A percentile compares a stretch with the other conserved stretches of the same genome.
Conservation (phyloP, 2,329 filamentous ascomycete genomes). For the Verticillium nonalfalfae region DNA sequence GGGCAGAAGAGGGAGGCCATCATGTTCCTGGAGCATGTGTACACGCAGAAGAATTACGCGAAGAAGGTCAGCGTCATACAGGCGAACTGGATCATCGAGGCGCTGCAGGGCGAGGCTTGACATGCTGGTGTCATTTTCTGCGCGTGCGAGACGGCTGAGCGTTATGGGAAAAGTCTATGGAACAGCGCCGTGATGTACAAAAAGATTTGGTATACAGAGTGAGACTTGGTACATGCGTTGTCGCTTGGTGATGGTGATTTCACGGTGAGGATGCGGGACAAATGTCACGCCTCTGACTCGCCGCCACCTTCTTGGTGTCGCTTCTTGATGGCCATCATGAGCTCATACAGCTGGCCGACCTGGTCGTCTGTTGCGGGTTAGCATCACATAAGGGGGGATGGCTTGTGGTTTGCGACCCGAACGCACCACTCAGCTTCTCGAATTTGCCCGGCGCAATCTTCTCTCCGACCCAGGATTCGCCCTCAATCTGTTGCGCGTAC, state of each 20-base stretch:
- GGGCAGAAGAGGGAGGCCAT: slow-evolving; percentile 60
- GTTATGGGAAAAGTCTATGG: background rate
- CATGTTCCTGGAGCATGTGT: slow-evolving; percentile 63
- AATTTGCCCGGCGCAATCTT: slow-evolving; percentile 79
- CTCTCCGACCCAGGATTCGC: slow-evolving; percentile 76
- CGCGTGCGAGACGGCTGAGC: too few relatives aligned
- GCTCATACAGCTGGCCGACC: slow-evolving; percentile 84
- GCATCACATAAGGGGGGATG: background rate
- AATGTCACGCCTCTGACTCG: slow-evolving; percentile 17
- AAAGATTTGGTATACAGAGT: background rate
- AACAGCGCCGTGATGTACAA: slow-evolving; percentile 1
- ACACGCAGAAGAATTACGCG: slow-evolving; percentile 59
- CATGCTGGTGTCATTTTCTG: too few relatives aligned
- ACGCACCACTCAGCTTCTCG: slow-evolving; percentile 87
- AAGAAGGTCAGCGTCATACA: slow-evolving; percentile 60
- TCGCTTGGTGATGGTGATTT: background rate
- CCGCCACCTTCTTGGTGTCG: slow-evolving; percentile 16
- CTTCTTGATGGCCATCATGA: slow-evolving; percentile 74
- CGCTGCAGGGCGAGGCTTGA: slow-evolving; percentile 23
- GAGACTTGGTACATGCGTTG: background rate
- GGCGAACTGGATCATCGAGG: slow-evolving; percentile 51
- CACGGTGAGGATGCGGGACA: background rate
- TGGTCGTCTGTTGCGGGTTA: slow-evolving; percentile 65
- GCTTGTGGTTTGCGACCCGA: too few relatives aligned
- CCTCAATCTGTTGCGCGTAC: slow-evolving; percentile 89